Base-by-base conservation (phyloP, 2,329 filamentous ascomycete species). In the Whalleya microplaca region DNA sequence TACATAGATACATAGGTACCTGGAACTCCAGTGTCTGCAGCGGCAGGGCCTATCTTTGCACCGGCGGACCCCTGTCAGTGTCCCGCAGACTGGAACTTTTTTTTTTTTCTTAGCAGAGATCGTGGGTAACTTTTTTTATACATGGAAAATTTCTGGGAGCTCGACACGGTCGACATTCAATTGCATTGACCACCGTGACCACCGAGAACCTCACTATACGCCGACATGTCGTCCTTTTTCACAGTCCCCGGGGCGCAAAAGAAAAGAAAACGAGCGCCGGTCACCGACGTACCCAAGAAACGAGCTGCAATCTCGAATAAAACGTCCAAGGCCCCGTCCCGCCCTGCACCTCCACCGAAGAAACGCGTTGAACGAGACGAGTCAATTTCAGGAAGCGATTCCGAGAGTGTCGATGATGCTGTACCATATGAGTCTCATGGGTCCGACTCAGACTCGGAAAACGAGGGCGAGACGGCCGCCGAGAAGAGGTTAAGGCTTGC, bases 221-320 rank as follows among this genome's bases (percentile, higher is more conserved):
- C 53, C 66, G 78, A 64, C 64, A 96, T 96, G 93, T 96, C 94
- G 69, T 96, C 93, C 41, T 99, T 98, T 77, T 99, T 99, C 77
- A 96, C 93, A 49, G 80, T 89, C 41, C 92, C 95, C 5, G 89
- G 90, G 41, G 89, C 90, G 48, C 89, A 94, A 71, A 91, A 91
- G 78, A 98, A 98, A 83, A 84, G 95, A 68, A 98, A 98, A 81
- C 84, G 93, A 59, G 69, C 79, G 6, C 74, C 78, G 54, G 80
- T 81, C 21, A 71, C 78, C 16, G 81, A 85, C 48, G 74, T 74
- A 5, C 82, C 85, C 1, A 86, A 86, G 73, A 89, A 87, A 70
- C 79, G 84, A 71, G 67, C 81, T 58, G 81, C 81, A 63, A 76
- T 78, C 50, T 71, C 80, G 27, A 80, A 80, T 10, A 57, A 59